phyloP scores from a whole-genome alignment of 345 rosid genomes.

The Sonneratia caseolaris region DNA sequence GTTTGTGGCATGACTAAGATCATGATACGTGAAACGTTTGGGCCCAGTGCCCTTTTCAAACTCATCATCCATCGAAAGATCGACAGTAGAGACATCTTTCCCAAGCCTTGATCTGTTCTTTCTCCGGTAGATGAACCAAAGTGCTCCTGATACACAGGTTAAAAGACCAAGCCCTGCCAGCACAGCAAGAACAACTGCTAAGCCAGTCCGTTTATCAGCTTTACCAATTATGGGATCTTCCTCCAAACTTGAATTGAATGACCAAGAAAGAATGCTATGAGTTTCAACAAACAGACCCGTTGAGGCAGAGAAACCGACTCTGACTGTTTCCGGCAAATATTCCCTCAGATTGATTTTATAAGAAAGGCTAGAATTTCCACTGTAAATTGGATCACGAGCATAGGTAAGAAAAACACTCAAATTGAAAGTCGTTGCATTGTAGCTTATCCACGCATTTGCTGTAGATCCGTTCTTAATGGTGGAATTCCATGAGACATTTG shows the following conservation, averaged over 20 bases:
- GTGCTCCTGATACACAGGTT: conserved; percentile 9
- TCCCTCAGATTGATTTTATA: conserved; percentile 26
- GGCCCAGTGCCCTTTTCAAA: conserved; percentile 44
- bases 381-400: conserved; percentile 20
- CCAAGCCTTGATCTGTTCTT: conserved; percentile 8
- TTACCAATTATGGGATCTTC: not conserved
- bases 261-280: conserved; percentile 30
- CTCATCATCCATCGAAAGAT: conserved; percentile 25
- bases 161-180: conserved; percentile 13
- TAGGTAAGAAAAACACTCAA: conserved; percentile 41
- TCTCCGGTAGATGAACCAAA: conserved; percentile 19
- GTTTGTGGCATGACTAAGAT: conserved; percentile 29
- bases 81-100: conserved; percentile 7
- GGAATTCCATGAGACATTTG: conserved; percentile 22
- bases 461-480: conserved; percentile 25
- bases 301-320: conserved; percentile 47
- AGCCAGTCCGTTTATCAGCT: not conserved
- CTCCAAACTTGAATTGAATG: conserved; percentile 30
- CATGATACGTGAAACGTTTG: conserved; percentile 29
- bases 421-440: conserved; percentile 36
- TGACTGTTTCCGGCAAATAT: conserved; percentile 27
- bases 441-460: conserved; percentile 45
- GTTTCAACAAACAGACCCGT: conserved; percentile 30
- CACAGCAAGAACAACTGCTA: conserved; percentile 13
- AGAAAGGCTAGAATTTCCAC: conserved; percentile 27